A percentile compares a stretch with the other conserved stretches of the same genome.
Evolutionary conservation across 2,329 filamentous ascomycete genomes (phyloP).

Genomic region (Pochonia chlamydosporia): DNA sequence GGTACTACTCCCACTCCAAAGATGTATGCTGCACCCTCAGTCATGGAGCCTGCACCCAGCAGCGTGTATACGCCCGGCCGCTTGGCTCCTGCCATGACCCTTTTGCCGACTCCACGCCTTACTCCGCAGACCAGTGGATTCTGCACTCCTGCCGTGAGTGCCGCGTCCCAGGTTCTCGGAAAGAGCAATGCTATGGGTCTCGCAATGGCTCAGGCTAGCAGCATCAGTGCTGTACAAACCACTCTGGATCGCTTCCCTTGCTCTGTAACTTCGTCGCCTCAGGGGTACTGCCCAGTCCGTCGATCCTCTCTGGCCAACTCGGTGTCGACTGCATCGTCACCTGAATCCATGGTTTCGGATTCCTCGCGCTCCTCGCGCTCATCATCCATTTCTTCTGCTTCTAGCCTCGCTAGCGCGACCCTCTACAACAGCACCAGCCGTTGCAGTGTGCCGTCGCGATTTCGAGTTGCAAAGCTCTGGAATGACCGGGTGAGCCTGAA

Average conservation of each 20-base stretch:
- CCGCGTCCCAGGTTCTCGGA: conserved; percentile 42
- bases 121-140: conserved; percentile 51
- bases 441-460: conserved; percentile 56
- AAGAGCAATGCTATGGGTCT: conserved; percentile 53
- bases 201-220: conserved; percentile 52
- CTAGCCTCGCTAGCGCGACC: conserved; percentile 55
- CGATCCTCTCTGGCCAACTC: conserved; percentile 60
- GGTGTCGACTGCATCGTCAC: conserved; percentile 57
- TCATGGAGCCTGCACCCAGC: conserved; percentile 42
- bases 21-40: conserved; percentile 32
- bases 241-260: conserved; percentile 46
- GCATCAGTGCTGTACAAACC: conserved; percentile 38
- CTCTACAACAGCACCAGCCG: conserved; percentile 34
- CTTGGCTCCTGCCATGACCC: conserved; percentile 45
- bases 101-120: conserved; percentile 53
- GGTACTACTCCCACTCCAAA: conserved; percentile 36
- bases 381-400: conserved; percentile 59
- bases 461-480: conserved; percentile 52
- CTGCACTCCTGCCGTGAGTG: conserved; percentile 56
- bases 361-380: conserved; percentile 56
- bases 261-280: conserved; percentile 45
- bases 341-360: conserved; percentile 63
- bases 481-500: conserved; percentile 49
- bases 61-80: conserved; percentile 39
- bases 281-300: conserved; percentile 42